Evolutionary conservation across 305 asterid species (phyloP), one percentile per base, ranked within the genome.

Genomic region (Lippia alba): DNA sequence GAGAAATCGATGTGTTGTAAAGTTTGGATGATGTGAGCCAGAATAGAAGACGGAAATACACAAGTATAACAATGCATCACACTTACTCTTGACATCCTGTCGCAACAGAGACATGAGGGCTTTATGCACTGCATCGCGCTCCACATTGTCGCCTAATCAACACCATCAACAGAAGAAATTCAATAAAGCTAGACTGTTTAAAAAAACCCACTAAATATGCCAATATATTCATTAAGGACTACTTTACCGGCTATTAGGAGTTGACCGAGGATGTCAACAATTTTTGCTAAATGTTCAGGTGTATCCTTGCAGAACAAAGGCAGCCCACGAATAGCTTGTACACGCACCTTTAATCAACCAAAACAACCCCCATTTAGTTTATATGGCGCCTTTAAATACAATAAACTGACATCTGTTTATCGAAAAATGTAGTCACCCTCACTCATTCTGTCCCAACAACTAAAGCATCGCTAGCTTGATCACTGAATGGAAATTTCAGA

Each of bases 231-330:
- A 63, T 20, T 45, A 51, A 64, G 54, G 60, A 60, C 46, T 12
- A 64, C 53, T 50, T 72, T 85, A 94, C 99, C 97, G 45, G 96
- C 84, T 71, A 85, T 67, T 2, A 94, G 97, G 74, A 87, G 89
- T 72, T 89, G 97, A 33, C 80, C 95, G 56, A 89, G 95, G 80
- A 91, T 83, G 79, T 94, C 97, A 34, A 85, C 86, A 61, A 94
- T 84, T 84, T 88, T 89, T 40, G 91, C 78, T 64, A 89, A 75
- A 83, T 89, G 78, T 65, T 91, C 96, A 30, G 97, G 96, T 58
- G 92, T 94, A 78, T 91, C 99, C 85, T 88, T 94, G 91, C 97
- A 91, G 76, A 94, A 88, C 50, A 94, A 93, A 11, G 96, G 97
- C 70, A 94, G 92, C 61, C 97, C 97, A 2, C 97, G 96, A 69